Percentiles rank a stretch among this genome's conserved stretches.
Evolutionary conservation across 106 monocot genomes (phyloP).

Genomic region (Chionographis japonica): DNA sequence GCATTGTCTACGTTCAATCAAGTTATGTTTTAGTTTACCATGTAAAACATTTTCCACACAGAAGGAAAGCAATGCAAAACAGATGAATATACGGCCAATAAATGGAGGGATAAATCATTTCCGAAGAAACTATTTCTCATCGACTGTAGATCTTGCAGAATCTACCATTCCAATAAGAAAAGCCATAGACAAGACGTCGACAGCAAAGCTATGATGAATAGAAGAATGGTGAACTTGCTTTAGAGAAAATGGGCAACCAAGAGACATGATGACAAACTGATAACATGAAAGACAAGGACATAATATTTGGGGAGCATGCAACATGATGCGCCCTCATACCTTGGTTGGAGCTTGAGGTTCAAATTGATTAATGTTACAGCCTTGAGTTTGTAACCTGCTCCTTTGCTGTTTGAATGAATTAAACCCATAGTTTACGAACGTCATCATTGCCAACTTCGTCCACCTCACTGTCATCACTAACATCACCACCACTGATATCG

Average conservation of each 20-base stretch:
- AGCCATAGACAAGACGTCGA: too few relatives aligned
- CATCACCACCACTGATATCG: constrained; percentile 14
- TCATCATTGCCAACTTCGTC: constrained; percentile 22
- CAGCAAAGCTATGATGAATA: too few relatives aligned
- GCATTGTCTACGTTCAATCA: too few relatives aligned
- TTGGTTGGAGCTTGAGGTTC: neutral
- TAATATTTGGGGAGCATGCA: neutral
- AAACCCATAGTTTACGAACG: constrained; percentile 20
- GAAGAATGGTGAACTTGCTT: neutral
- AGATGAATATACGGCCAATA: too few relatives aligned
- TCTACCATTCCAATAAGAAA: too few relatives aligned
- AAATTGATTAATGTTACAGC: neutral
- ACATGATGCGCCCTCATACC: neutral
- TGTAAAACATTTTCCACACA: too few relatives aligned
- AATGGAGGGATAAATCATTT: too few relatives aligned
- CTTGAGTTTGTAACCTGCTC: neutral
- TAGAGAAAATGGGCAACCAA: neutral
- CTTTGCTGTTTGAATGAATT: neutral
- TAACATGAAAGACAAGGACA: neutral
- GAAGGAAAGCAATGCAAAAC: too few relatives aligned
- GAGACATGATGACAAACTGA: neutral
- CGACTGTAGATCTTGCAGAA: too few relatives aligned
- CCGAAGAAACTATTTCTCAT: too few relatives aligned
- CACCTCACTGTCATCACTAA: constrained; percentile 5
- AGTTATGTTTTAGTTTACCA: too few relatives aligned